These are phyloP conservation scores for Nigrospora oryzae DNA, from an alignment of 2,329 filamentous ascomycete genomes.

Conservation along the genomic window DNA sequence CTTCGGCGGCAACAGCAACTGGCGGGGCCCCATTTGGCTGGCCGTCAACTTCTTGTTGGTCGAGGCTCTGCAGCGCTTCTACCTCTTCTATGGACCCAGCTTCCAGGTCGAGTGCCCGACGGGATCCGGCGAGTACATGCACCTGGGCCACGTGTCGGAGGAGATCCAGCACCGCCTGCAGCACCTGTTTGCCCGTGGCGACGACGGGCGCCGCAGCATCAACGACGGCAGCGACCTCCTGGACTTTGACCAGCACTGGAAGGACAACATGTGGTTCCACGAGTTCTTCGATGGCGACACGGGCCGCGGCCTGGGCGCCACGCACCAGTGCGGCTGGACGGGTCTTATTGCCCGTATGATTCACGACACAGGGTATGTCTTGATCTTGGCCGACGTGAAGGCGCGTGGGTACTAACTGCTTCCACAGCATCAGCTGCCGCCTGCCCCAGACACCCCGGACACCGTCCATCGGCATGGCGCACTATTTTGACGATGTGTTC, in stretches of 20 bases:
- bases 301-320: constrained; percentile 82
- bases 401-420: constrained; percentile 27
- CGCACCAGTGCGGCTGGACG: constrained; percentile 95
- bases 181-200: constrained; percentile 77
- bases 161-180: constrained; percentile 92
- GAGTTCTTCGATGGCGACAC: constrained; percentile 95
- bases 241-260: constrained; percentile 90
- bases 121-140: constrained; percentile 90
- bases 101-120: constrained; percentile 91
- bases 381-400: not conserved
- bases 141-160: constrained; percentile 87
- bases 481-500: constrained; percentile 94
- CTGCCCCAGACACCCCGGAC: constrained; percentile 89
- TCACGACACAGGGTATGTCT: constrained; percentile 83
- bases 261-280: constrained; percentile 89
- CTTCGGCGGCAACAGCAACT: constrained; percentile 97
- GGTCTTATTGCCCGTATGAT: constrained; percentile 94
- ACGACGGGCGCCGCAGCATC: constrained; percentile 81
- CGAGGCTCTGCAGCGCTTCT: constrained; percentile 90
- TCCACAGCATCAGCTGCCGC: constrained; percentile 68
- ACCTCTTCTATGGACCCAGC: constrained; percentile 86
- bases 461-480: constrained; percentile 71
- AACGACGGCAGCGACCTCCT: constrained; percentile 78
- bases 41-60: constrained; percentile 93
- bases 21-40: constrained; percentile 92